Conservation (phyloP, 2,329 filamentous ascomycete genomes). For the Colletotrichum sp. region DNA sequence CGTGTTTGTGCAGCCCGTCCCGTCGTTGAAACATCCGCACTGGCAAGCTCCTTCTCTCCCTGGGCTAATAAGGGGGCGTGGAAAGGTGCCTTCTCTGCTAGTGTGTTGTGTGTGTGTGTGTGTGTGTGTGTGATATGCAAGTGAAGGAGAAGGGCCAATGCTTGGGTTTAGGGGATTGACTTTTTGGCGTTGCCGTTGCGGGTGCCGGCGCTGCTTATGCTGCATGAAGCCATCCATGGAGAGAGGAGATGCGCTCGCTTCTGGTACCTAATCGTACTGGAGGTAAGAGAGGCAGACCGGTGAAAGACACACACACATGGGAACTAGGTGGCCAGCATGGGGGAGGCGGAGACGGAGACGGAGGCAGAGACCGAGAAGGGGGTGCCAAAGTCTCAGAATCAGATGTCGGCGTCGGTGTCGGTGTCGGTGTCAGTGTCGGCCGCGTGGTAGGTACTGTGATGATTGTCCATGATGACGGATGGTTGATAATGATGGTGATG, state of each 20-base stretch:
- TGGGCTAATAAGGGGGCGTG: background rate
- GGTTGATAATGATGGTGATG: background rate
- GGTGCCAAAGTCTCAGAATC: background rate
- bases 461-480: background rate
- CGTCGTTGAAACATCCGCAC: slow-evolving; percentile 15
- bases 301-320: background rate
- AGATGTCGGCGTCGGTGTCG: background rate
- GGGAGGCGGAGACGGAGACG: background rate
- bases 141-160: background rate
- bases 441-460: background rate
- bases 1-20: slow-evolving; percentile 4
- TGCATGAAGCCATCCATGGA: background rate
- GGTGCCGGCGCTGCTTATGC: background rate
- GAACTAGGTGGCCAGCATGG: background rate
- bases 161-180: background rate
- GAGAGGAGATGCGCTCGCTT: background rate
- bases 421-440: background rate
- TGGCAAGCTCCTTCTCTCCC: background rate
- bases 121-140: background rate
- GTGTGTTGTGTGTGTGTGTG: no score
- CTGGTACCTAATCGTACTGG: background rate
- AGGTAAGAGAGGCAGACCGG: background rate
- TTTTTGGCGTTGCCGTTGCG: background rate
- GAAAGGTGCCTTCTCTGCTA: background rate
- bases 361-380: background rate